These are phyloP conservation scores for Leccinum obscurum DNA, from an alignment of 768 basidiomycete genomes.

Conservation along the genomic window DNA sequence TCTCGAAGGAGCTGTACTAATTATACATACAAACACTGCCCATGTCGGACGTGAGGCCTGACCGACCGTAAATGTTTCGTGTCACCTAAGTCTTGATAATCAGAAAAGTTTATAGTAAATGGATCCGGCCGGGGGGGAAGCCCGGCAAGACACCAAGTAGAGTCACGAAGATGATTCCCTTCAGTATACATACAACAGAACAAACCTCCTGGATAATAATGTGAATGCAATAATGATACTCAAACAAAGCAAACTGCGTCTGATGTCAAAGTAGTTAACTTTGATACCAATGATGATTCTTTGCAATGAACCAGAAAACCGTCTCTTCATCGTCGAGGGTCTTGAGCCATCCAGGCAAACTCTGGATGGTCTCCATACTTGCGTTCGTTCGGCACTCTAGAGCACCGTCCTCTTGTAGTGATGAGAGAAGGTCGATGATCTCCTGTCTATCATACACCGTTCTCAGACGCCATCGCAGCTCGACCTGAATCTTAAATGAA, in stretches of 20 bases:
- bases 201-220: background rate
- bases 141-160: no score
- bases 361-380: slow-evolving; percentile 7
- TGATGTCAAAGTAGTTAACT: slow-evolving; percentile 30
- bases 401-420: slow-evolving; percentile 53
- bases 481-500: slow-evolving; percentile 43
- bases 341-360: slow-evolving; percentile 28
- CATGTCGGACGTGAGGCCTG: background rate
- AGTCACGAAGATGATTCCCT: background rate
- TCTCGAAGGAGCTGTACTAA: background rate
- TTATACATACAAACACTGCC: background rate
- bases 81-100: no score
- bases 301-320: slow-evolving; percentile 59
- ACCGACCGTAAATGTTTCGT: background rate
- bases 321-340: slow-evolving; percentile 51
- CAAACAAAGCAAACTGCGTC: background rate
- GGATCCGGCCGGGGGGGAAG: no score
- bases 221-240: slow-evolving; percentile 24
- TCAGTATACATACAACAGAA: background rate
- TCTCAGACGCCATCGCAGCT: slow-evolving; percentile 70
- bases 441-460: slow-evolving; percentile 77
- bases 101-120: no score
- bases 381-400: slow-evolving; percentile 31
- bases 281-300: slow-evolving; percentile 66
- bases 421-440: slow-evolving; percentile 57